Evolutionary conservation across 306 rosid genomes (phyloP).

Genomic region (cucumber (Cucumis sativus)): Cucumber_9930_V3 NC_026656.2:2866001-2866500

Average conservation of each 20-base stretch:
- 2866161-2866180: background rate
- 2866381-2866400: background rate
- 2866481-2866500: background rate
- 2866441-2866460: background rate
- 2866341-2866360: background rate
- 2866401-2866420: background rate
- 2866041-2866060: slow-evolving; percentile 12
- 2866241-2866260: slow-evolving; percentile 99
- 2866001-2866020: background rate
- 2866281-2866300: slow-evolving; percentile 98
- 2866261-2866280: slow-evolving; percentile 99
- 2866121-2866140: slow-evolving; percentile 93
- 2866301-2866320: slow-evolving; percentile 37
- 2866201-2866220: slow-evolving; percentile 50
- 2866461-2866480: background rate
- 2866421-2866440: background rate
- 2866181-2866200: slow-evolving; percentile 8
- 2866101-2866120: slow-evolving; percentile 99
- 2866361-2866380: background rate
- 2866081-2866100: slow-evolving; percentile 95
- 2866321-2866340: background rate
- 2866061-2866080: slow-evolving; percentile 99
- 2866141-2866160: slow-evolving; percentile 39
- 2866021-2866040: slow-evolving; percentile 1
- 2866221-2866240: slow-evolving; percentile 96